Percentiles rank a stretch among this genome's conserved stretches.
These are phyloP conservation scores for Phytophthora hibernalis DNA, from an alignment of 352 stramenopile genomes.

Conservation along the genomic window DNA sequence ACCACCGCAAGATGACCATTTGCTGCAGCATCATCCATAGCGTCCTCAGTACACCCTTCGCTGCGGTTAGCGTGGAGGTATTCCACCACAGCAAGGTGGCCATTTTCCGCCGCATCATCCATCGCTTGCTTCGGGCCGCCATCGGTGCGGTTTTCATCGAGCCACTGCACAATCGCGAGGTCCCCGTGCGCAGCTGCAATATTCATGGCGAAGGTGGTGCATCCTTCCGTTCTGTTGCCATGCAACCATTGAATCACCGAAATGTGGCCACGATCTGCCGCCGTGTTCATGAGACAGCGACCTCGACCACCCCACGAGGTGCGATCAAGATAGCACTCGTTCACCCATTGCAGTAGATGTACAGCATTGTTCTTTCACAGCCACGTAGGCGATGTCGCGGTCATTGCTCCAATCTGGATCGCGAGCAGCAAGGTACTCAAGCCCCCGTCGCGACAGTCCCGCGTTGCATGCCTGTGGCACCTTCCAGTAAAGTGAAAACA, in stretches of 20 bases:
- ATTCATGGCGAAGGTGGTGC: conserved; percentile 20
- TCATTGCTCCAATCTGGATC: conserved; percentile 21
- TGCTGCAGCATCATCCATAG: conserved; percentile 25
- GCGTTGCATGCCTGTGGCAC: conserved; percentile 12
- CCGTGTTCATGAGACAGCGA: conserved; percentile 19
- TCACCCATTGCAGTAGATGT: conserved; percentile 29
- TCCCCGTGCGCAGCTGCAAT: conserved; percentile 16
- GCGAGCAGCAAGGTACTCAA: conserved; percentile 19
- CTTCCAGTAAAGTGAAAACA: conserved; percentile 22
- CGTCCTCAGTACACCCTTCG: conserved; percentile 26
- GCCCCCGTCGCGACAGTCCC: conserved; percentile 12
- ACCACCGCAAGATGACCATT: conserved; percentile 23
- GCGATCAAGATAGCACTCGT: conserved; percentile 21
- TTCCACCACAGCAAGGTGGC: conserved; percentile 20
- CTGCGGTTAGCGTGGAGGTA: conserved; percentile 25
- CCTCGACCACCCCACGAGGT: conserved; percentile 19
- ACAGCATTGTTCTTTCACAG: conserved; percentile 20
- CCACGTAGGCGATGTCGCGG: conserved; percentile 12
- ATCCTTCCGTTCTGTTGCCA: conserved; percentile 17
- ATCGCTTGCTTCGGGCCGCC: conserved; percentile 26
- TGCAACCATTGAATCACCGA: conserved; percentile 22
- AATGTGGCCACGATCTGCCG: conserved; percentile 15
- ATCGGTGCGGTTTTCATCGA: conserved; percentile 20
- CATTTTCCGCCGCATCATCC: conserved; percentile 23
- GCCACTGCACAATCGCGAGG: conserved; percentile 18